Evolutionary conservation across 2,329 filamentous ascomycete genomes (phyloP).

Genomic region (Tympanopsis confertula): DNA sequence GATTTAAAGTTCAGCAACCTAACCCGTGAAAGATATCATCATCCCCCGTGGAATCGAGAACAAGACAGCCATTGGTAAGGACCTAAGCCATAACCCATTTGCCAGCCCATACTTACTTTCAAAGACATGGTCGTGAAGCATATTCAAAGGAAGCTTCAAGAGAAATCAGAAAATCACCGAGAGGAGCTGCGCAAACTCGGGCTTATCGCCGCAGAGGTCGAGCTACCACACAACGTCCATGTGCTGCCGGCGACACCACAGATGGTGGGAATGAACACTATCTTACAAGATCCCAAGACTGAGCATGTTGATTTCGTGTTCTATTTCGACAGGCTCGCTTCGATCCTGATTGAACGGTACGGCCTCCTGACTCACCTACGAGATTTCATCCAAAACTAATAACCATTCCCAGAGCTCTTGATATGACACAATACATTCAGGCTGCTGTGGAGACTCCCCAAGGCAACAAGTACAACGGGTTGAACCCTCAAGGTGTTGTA

Average conservation of each 20-base stretch:
- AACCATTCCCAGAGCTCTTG: not conserved
- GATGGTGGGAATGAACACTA: constrained; percentile 48
- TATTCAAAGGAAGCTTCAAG: constrained; percentile 45
- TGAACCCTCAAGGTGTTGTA: constrained; percentile 36
- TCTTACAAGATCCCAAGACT: constrained; percentile 42
- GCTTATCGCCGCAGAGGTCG: constrained; percentile 37
- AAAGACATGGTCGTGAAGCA: constrained; percentile 54
- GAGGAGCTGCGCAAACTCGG: constrained; percentile 41
- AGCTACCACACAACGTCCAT: constrained; percentile 41
- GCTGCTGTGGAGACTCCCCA: not conserved
- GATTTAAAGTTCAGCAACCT: too few relatives aligned
- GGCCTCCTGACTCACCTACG: not conserved
- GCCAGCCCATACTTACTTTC: not conserved
- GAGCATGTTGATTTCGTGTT: constrained; percentile 55
- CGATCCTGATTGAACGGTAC: constrained; percentile 39
- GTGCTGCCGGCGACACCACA: constrained; percentile 45
- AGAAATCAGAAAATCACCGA: constrained; percentile 48
- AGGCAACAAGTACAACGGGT: constrained; percentile 31
- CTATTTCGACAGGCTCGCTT: constrained; percentile 53
- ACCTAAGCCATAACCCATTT: not conserved
- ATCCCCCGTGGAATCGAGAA: constrained; percentile 60
- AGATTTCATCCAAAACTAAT: not conserved
- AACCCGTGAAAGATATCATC: constrained; percentile 39
- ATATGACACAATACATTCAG: not conserved
- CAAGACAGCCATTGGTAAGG: constrained; percentile 42